Base-by-base conservation (phyloP, 176 grass and related monocot genomes). In the Avena sativa region DNA sequence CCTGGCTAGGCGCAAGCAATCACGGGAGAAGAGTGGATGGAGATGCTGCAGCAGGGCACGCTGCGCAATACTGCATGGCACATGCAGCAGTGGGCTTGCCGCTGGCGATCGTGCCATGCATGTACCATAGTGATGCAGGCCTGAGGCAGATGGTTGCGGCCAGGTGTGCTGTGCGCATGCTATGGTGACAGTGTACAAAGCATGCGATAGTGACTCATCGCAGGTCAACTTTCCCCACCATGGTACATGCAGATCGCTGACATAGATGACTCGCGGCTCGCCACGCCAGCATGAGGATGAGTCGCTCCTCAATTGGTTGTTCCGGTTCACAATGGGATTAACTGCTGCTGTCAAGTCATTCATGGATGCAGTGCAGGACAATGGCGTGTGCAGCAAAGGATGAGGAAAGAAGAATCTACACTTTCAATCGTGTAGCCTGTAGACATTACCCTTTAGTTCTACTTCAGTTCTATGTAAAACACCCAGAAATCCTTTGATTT, bases 391-490 rank as follows among this genome's bases (percentile, higher is more conserved):
- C 26, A 66, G 26, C 12, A 67, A 68, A 68, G 65, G 30, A 38
- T 68, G 36, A 68, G 65, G 65, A 68, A 68, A 17, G 14, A 30
- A 66, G 25, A 28, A 11, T 65, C 62, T 65, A 65, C 23, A 28
- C 62, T 66, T 66, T 14, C 5, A 4, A 30, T 53, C 66, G 30
- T 40, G 6, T 17, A 52, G 48, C 62, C 17, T 40, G 26, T 17
- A 71, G 50, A 77, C 26, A 77, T 55, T 56, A 77, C 14, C 50
- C 14, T 56, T 26, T 56, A 51, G 26, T 28, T 56, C 50, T 26
- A 50, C 71, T 74, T 74, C 38, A 74, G 12, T 49, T 74, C 44
- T 15, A 49, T 26, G 46, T 50, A 50, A 74, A 74, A 46, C 46
- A 74, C 71, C 14, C 28, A 68, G 14, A 68, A 36, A 68, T 36